Base-by-base conservation (phyloP, 345 rosid species). In the Gossypium sturtianum region DNA sequence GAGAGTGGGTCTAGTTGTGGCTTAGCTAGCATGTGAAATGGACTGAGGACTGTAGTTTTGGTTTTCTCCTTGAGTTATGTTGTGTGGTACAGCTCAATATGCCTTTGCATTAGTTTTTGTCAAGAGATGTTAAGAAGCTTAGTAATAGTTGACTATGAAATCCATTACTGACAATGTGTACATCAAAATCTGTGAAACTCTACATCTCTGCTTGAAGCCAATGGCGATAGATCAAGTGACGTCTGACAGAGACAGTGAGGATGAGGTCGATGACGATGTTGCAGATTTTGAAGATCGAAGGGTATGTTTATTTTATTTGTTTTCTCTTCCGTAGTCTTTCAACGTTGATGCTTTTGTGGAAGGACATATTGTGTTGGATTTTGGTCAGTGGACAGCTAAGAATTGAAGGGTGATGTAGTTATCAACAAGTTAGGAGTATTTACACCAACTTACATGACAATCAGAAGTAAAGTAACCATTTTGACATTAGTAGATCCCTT, bases 251-350 rank as follows among this genome's bases (percentile, higher is more conserved):
- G 99, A 96, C 77, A 96, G 98, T 71, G 99, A 96, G 84, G 99
- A 96, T 81, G 99, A 96, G 84, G 97, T 93, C 29, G 99, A 93
- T 77, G 99, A 96, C 75, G 99, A 93, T 83, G 98, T 96, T 80
- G 99, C 99, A 38, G 98, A 96, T 82, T 88, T 93, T 80, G 99
- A 96, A 86, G 99, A 96, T 82, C 88, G 90, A 83, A 86, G 98
- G 92, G 99, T 93, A 87, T 77, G 87, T 70, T 76, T 49, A 53
- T 65, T 59, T 60, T 5, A 34, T 56, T 25, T 54, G 19, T 29
- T 71, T 54, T 10, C n/a, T 70, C 25, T 51, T 52, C 34, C 48
- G 34, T 52, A 52, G 13, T 27, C 25, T 25, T 51, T 16, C 60
- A 29, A 70, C 20, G 29, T n/a, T 29, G 59, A 49, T 49, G 9